Base-by-base conservation (phyloP, 805 yeast genomes). In the Middelhovenomyces tepae region DNA sequence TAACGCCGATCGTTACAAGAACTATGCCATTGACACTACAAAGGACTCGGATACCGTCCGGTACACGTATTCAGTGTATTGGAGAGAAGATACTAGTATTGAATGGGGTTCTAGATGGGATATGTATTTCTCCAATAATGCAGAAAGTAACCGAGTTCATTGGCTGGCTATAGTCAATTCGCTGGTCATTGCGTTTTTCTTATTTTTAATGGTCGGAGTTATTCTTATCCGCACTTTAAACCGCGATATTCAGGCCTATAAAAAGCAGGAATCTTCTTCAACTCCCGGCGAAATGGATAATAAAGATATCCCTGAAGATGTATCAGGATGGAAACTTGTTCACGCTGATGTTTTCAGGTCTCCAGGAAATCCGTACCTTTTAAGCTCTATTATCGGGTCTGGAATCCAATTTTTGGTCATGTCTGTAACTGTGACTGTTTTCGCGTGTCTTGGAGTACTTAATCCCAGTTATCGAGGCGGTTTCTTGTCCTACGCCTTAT, bases 61-160 rank as follows among this genome's bases (percentile, higher is more conserved):
- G 3, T 85, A 74, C 56, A 79, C 95, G 1, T 86, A 84, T 47
- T 73, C 94, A 1, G 85, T 86, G 2, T 79, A 79, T 50, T 85
- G 94, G 93, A 65, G 91, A 52, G 93, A 85, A 51, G 94, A 85
- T 39, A 59, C 61, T 27, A 67, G 73, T 2, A 62, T 81, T 16
- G 67, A 69, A 16, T 80, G 84, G 69, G 65, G 67, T 31, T 64
- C 75, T 38, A 64, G 95, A 45, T 83, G 93, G 91, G 73, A 73
- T 28, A 57, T 78, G 45, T 85, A 78, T 53, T 69, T 76, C 43
- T 65, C 73, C 38, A 30, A 35, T 13, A 79, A 73, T 32, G 59
- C 62, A 17, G 52, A 60, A 15, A 65, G 62, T 20, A 58, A 64
- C 22, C 71, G 68, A 22, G 73, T 82, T 39, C 94, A 82, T 50